Conservation (phyloP, 1,284 basidiomycete genomes). For the Exsudoporus floridanus region DNA sequence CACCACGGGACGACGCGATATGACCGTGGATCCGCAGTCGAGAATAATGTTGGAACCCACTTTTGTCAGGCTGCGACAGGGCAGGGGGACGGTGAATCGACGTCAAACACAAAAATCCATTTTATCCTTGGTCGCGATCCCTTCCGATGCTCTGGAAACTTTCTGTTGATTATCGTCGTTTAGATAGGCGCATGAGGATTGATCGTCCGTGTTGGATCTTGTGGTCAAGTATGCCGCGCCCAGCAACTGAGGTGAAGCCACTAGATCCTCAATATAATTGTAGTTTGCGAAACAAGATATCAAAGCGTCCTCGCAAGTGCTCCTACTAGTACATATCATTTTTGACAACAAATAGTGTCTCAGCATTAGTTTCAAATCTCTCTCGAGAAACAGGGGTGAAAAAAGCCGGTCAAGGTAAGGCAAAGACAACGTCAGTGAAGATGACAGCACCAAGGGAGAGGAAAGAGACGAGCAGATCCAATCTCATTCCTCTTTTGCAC, state of each 20-base stretch:
- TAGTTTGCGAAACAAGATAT: not conserved
- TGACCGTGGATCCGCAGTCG: slow-evolving; percentile 21
- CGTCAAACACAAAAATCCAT: not conserved
- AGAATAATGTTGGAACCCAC: not conserved
- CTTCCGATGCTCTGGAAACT: not conserved
- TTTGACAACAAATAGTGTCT: slow-evolving; percentile 6
- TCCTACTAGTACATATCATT: slow-evolving; percentile 16
- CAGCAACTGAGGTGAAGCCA: not conserved
- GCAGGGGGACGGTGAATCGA: not conserved
- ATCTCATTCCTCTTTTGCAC: slow-evolving; percentile 27
- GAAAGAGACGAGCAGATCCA: not conserved
- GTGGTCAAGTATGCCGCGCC: not conserved
- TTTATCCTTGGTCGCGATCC: not conserved
- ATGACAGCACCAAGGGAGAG: not conserved
- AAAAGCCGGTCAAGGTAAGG: not conserved
- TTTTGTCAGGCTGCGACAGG: not conserved
- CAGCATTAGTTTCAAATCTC: slow-evolving; percentile 9
- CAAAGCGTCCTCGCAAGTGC: slow-evolving; percentile 9
- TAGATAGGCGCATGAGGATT: not conserved
- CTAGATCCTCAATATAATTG: not conserved
- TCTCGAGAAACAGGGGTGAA: not conserved
- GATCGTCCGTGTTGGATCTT: not conserved
- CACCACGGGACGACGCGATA: slow-evolving; percentile 16
- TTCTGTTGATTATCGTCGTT: not conserved
- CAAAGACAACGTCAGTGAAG: not conserved